These are phyloP conservation scores for Chrysopogon serrulatus DNA, from an alignment of 176 grass and related monocot genomes.

Conservation along the genomic window DNA sequence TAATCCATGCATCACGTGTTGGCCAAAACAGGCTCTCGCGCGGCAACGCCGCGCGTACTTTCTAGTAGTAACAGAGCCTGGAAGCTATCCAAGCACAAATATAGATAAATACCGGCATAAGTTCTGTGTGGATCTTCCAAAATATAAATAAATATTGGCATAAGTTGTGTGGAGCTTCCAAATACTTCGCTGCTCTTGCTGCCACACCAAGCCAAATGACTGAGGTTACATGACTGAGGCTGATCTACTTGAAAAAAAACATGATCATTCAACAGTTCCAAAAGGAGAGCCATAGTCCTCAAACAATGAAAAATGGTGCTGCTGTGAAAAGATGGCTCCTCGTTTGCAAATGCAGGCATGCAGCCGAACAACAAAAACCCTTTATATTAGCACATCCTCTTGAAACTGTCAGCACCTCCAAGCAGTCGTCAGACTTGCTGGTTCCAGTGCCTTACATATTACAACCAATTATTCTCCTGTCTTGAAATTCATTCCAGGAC, in stretches of 20 bases:
- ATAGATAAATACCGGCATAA: not conserved
- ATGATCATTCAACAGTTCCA: not conserved
- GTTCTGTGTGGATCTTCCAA: not conserved
- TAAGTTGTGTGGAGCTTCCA: not conserved
- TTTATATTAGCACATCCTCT: conserved; percentile 32
- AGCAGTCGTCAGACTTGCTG: conserved; percentile 19
- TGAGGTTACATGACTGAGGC: not conserved
- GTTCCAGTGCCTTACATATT: conserved; percentile 34
- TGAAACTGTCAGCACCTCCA: conserved; percentile 25
- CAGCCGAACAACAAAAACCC: not conserved
- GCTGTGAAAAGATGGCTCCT: not conserved
- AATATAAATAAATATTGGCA: not conserved
- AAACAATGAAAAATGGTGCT: not conserved
- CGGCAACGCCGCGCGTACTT: too few species aligned
- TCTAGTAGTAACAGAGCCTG: not conserved
- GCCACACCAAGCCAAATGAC: not conserved
- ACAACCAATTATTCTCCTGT: conserved; percentile 37
- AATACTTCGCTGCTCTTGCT: not conserved
- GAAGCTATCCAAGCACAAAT: not conserved
- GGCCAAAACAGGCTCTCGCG: too few species aligned
- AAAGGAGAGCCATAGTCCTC: not conserved
- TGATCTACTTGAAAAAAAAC: not conserved
- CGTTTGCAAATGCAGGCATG: conserved; percentile 11
- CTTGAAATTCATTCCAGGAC: conserved; percentile 27
- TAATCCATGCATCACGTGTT: too few species aligned